Percentiles rank a stretch among this genome's conserved stretches.
Conservation (phyloP, 805 yeast genomes). For the Blastobotrys chiropterorum region DNA sequence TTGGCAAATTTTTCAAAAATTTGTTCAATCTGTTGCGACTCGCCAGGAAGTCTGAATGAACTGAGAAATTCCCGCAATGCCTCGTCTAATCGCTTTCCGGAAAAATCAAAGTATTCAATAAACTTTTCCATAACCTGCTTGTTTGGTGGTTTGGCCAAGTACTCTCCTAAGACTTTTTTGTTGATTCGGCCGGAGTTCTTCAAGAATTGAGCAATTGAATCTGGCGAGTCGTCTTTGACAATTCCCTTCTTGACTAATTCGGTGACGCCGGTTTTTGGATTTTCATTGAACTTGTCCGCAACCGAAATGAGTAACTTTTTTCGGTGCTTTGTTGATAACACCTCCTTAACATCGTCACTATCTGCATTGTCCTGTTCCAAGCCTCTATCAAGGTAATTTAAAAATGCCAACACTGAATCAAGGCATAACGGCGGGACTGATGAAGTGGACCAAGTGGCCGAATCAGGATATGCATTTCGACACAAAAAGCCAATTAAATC, state of each 20-base stretch:
- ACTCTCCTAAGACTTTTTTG: conserved; percentile 83
- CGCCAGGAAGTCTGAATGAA: conserved; percentile 91
- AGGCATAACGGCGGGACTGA: conserved; percentile 90
- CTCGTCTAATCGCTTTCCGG: conserved; percentile 81
- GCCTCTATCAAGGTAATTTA: conserved; percentile 54
- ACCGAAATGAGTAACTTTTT: conserved; percentile 76
- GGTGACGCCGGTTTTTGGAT: conserved; percentile 69
- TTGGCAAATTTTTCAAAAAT: conserved; percentile 82
- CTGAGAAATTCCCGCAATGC: conserved; percentile 78
- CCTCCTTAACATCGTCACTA: conserved; percentile 8
- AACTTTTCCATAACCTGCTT: conserved; percentile 54
- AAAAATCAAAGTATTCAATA: conserved; percentile 66
- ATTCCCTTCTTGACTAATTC: conserved; percentile 61
- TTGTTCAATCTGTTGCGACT: conserved; percentile 93
- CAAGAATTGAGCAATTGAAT: conserved; percentile 69
- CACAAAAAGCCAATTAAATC: conserved; percentile 65
- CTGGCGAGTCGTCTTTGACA: conserved; percentile 40
- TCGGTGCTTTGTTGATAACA: conserved; percentile 20
- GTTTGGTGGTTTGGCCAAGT: conserved; percentile 70
- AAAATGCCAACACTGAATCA: conserved; percentile 73
- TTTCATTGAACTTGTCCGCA: conserved; percentile 67
- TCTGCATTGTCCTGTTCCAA: conserved; percentile 24
- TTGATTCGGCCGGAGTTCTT: conserved; percentile 76
- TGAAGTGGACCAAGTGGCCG: conserved; percentile 71
- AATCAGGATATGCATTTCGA: conserved; percentile 75